A percentile compares a stretch with the other conserved stretches of the same genome.
Evolutionary conservation across 2,329 filamentous ascomycete species (phyloP).

Genomic region (Sporothrix euskadiensis): DNA sequence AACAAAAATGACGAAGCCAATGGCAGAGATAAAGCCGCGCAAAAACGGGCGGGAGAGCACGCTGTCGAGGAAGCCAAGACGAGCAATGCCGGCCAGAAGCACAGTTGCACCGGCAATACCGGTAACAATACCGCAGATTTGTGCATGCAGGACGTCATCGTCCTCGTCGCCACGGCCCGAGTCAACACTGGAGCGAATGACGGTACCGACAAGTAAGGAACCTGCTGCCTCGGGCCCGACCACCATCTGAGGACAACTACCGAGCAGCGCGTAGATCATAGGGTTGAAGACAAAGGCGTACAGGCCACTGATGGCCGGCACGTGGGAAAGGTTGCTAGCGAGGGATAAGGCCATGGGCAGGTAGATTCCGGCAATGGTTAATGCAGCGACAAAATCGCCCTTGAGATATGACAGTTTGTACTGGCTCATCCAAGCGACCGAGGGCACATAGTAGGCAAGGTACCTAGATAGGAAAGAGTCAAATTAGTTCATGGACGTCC

Average conservation of each 20-base stretch:
- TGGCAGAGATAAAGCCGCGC: conserved; percentile 93
- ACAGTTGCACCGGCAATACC: conserved; percentile 87
- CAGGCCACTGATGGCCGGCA: conserved; percentile 89
- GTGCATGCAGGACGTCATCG: conserved; percentile 67
- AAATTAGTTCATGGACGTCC: conserved; percentile 4
- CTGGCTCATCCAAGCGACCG: conserved; percentile 84
- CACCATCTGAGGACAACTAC: conserved; percentile 89
- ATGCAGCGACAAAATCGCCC: conserved; percentile 81
- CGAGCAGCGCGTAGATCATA: conserved; percentile 84
- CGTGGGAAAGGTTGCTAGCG: conserved; percentile 86
- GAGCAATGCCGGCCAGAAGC: conserved; percentile 78
- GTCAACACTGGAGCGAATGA: conserved; percentile 76
- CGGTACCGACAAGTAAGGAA: conserved; percentile 83
- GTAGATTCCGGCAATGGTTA: conserved; percentile 99
- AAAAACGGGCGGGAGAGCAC: conserved; percentile 91
- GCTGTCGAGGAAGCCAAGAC: conserved; percentile 90
- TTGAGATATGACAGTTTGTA: conserved; percentile 80
- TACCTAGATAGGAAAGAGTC: conserved; percentile 58
- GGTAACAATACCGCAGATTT: conserved; percentile 83
- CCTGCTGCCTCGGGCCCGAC: conserved; percentile 94
- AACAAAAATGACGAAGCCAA: conserved; percentile 93
- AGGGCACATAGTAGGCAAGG: conserved; percentile 87
- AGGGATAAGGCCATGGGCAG: conserved; percentile 95
- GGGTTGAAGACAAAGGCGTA: conserved; percentile 95
- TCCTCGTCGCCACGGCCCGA: conserved; percentile 64